Evolutionary conservation across 2,329 filamentous ascomycete genomes (phyloP), one percentile per base, ranked within the genome.

Genomic region (Botrytis elliptica): DNA sequence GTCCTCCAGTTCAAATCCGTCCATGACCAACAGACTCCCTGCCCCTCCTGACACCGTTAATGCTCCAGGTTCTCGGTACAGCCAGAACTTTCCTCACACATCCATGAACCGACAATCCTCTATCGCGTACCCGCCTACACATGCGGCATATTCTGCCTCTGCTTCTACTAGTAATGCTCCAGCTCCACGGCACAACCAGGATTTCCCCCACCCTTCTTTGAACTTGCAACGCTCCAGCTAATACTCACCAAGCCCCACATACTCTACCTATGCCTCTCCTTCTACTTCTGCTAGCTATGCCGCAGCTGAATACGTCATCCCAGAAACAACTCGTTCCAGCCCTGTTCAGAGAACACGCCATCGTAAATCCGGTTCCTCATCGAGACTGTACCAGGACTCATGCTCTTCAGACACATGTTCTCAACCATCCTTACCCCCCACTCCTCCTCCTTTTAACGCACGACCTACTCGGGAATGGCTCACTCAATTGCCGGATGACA

Each of bases 371-470:
- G 20, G 1, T 10, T 5, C 44, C 2, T 52, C 22, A 4, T 38
- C 14, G n/a, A 52, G 8, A 52, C 29, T 16, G 22, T 8, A 2
- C 20, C n/a, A 49, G 33, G 22, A 38, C 44, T 29, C 33, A 18
- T 52, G 14, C 16, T n/a, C 12, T 38, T 18, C 33, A 52, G 14
- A 52, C 33, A 40, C 22, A 33, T 68, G 46, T 25, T 55, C 25
- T n/a, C 7, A 67, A 14, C 2, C 4, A 40, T 40, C 33, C 4
- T 25, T 40, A 3, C 33, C 22, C 16, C 4, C 46, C 20, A 40
- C 36, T 2, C 46, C 36, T 1, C 16, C 1, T 14, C 16, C 46
- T 20, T n/a, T 10, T 7, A 0, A 40, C 22, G 1, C 1, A 14
- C 22, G 16, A 10, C 12, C 20, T 38, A 38, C 9, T 38, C 22